Evolutionary conservation across 2,329 filamentous ascomycete genomes (phyloP), one percentile per base, ranked within the genome.

Genomic region (Thielaviopsis populi): DNA sequence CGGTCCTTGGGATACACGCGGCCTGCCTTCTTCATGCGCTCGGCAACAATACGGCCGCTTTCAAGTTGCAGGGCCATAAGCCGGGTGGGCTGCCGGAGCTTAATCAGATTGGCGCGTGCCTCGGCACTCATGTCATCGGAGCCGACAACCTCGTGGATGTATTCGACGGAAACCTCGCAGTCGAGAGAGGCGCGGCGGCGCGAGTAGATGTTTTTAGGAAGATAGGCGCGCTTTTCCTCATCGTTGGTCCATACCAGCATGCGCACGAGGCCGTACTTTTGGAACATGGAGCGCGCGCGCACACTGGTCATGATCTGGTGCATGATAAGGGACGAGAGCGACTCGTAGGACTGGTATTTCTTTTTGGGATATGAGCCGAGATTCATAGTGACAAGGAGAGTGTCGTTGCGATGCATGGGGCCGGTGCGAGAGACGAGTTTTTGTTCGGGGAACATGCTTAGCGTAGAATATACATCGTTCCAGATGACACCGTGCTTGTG

Each of bases 181-280:
- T 86, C 77, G 3, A 88, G 71, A 3, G 81, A 77, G 24, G 78
- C 71, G 56, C 83, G 84, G 50, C 74, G 78, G n/a, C 86, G 80
- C 1, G 76, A 72, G 41, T 76, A 72, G 2, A 87, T 70, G 1
- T 76, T 74, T 62, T 80, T 81, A 0, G 91, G 87, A 7, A 96
- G 65, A 0, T 89, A 68, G 1, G 72, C 67, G 6, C 73, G 69
- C 67, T 83, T 83, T 64, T 89, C 86, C 0, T 80, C 76, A 53
- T 85, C 77, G 1, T 81, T 79, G 2, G 85, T 70, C 85, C 91
- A 91, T 46, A 91, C 71, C 0, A 97, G 78, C 77, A 92, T 86
- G 59, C 91, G 84, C 2, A 95, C 85, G 19, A 85, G 80, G 2
- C 92, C 92, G 71, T 90, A 91, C 33, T 78, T 77, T 69, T 96